Evolutionary conservation across 2,329 filamentous ascomycete species (phyloP).

Genomic region (Neodidymelliopsis sp.): DNA sequence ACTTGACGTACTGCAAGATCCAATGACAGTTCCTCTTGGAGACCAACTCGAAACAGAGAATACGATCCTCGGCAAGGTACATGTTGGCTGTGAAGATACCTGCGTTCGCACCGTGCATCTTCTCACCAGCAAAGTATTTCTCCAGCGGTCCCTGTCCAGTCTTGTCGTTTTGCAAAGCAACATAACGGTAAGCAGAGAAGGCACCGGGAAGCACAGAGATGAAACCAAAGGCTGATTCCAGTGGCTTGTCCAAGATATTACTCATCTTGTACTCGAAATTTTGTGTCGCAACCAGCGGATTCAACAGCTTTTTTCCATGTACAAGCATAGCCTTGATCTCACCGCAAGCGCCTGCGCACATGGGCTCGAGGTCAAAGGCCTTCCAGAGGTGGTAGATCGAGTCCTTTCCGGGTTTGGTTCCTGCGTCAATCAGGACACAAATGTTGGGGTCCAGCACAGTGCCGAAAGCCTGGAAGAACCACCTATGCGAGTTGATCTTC

Average conservation of each 20-base stretch:
- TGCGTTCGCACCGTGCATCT: conserved; percentile 89
- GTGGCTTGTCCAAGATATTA: conserved; percentile 96
- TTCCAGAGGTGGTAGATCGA: conserved; percentile 99
- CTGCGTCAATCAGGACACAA: conserved; percentile 93
- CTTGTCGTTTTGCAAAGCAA: conserved; percentile 96
- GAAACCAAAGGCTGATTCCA: conserved; percentile 97
- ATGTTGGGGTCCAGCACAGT: conserved; percentile 93
- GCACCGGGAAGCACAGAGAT: conserved; percentile 96
- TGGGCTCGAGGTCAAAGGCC: conserved; percentile 95
- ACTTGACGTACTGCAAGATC: conserved; percentile 98
- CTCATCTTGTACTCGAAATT: conserved; percentile 99
- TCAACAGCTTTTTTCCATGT: conserved; percentile 85
- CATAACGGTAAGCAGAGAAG: conserved; percentile 96
- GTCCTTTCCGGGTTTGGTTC: conserved; percentile 90
- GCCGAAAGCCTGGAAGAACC: conserved; percentile 99
- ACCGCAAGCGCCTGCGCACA: conserved; percentile 96
- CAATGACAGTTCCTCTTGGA: conserved; percentile 97
- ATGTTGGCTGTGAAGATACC: conserved; percentile 99
- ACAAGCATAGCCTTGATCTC: conserved; percentile 99
- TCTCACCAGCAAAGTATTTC: conserved; percentile 97
- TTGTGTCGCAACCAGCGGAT: conserved; percentile 92
- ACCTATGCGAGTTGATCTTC: conserved; percentile 99
- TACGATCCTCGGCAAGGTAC: conserved; percentile 98
- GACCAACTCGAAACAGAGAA: conserved; percentile 97
- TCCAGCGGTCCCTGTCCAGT: conserved; percentile 90